Percentiles rank a stretch among this genome's conserved stretches.
phyloP scores from a whole-genome alignment of 1,139 yeast species.

The Suhomyces panamericanus region DNA sequence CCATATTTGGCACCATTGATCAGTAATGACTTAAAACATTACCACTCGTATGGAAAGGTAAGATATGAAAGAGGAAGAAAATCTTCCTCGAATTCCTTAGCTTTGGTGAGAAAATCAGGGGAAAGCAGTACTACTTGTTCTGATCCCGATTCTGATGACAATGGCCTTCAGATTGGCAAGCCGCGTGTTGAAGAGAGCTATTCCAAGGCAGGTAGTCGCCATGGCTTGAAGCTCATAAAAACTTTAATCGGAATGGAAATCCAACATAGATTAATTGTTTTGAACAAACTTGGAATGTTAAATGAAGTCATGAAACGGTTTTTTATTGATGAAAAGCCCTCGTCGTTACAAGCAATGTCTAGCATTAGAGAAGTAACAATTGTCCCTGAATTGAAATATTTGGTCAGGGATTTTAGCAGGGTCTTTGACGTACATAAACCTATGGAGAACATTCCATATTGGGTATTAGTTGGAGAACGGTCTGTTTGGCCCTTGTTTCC shows the following conservation, averaged over 20 bases:
- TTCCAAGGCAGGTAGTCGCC: conserved; percentile 33
- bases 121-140: background rate
- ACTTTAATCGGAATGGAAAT: conserved; percentile 57
- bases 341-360: conserved; percentile 57
- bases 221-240: conserved; percentile 36
- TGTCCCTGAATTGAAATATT: conserved; percentile 79
- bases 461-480: conserved; percentile 89
- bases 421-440: conserved; percentile 73
- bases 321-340: conserved; percentile 86
- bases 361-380: conserved; percentile 72
- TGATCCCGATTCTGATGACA: background rate
- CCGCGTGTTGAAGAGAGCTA: conserved; percentile 22
- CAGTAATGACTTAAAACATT: conserved; percentile 76
- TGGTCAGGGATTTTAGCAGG: conserved; percentile 66
- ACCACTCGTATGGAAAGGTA: conserved; percentile 39
- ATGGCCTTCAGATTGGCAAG: conserved; percentile 6
- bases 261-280: conserved; percentile 77
- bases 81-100: background rate
- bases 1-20: conserved; percentile 91
- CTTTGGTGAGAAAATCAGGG: background rate
- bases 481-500: conserved; percentile 94
- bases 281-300: conserved; percentile 76
- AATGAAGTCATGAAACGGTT: conserved; percentile 71
- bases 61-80: conserved; percentile 20
- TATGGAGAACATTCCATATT: conserved; percentile 75